A percentile compares a stretch with the other conserved stretches of the same genome.
phyloP scores from a whole-genome alignment of 371 early-diverging fungal species.

The Conidiobolus incongruus region DNA sequence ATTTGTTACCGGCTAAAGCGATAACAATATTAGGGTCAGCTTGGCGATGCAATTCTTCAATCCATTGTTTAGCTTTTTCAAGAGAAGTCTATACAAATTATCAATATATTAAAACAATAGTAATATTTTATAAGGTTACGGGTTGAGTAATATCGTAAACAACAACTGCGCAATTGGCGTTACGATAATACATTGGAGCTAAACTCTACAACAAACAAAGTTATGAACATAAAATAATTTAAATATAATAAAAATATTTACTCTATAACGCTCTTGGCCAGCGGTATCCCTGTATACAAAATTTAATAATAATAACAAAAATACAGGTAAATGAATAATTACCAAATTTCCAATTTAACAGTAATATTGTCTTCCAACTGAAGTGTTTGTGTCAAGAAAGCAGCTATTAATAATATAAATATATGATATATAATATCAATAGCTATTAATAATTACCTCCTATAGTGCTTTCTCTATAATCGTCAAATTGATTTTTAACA shows the following conservation, averaged over 20 bases:
- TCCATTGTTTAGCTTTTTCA: conserved; percentile 96
- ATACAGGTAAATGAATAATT: conserved; percentile 5
- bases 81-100: conserved; percentile 15
- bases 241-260: conserved; percentile 7
- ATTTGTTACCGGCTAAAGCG: conserved; percentile 91
- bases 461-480: conserved; percentile 94
- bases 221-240: not conserved
- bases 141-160: conserved; percentile 95
- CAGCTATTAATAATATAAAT: conserved; percentile 23
- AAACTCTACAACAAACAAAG: conserved; percentile 49
- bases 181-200: conserved; percentile 98
- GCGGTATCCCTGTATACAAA: conserved; percentile 96
- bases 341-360: conserved; percentile 77
- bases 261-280: conserved; percentile 86
- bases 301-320: no score
- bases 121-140: no score
- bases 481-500: conserved; percentile 91
- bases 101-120: not conserved
- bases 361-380: conserved; percentile 39
- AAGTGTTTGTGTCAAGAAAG: conserved; percentile 58
- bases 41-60: conserved; percentile 89
- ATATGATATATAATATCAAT: no score
- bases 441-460: conserved; percentile 71
- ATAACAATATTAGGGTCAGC: conserved; percentile 90
- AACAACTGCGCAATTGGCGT: conserved; percentile 88